Evolutionary conservation across 345 rosid species (phyloP).

Genomic region (Abelmoschus esculentus): DNA sequence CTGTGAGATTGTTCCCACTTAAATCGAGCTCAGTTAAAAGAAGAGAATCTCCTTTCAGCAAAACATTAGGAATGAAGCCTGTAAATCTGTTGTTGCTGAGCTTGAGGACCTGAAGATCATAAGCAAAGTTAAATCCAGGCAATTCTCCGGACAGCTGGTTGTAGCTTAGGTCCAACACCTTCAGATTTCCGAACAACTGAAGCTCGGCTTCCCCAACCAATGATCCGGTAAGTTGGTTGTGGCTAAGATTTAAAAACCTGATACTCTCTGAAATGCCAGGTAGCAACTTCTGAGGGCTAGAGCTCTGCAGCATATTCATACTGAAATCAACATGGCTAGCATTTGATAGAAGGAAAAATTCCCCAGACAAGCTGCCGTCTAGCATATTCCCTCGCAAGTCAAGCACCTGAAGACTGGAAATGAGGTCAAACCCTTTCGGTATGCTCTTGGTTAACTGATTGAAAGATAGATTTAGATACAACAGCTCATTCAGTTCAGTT

Average conservation of each 20-base stretch:
- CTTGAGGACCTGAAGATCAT: conserved; percentile 85
- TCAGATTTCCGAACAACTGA: conserved; percentile 63
- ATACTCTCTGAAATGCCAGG: conserved; percentile 81
- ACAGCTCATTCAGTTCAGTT: conserved; percentile 50
- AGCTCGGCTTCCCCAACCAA: conserved; percentile 51
- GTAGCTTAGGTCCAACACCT: conserved; percentile 86
- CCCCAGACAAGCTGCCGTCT: conserved; percentile 68
- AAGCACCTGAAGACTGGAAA: conserved; percentile 60
- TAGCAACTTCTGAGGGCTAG: conserved; percentile 53
- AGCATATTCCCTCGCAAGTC: conserved; percentile 77
- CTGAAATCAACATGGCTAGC: conserved; percentile 79
- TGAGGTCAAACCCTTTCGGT: conserved; percentile 69
- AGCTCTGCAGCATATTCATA: conserved; percentile 54
- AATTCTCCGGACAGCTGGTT: conserved; percentile 86
- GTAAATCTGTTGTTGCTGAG: conserved; percentile 83
- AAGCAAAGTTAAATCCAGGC: conserved; percentile 83
- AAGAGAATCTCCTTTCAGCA: conserved; percentile 84
- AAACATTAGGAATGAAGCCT: conserved; percentile 75
- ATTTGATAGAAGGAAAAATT: conserved; percentile 74
- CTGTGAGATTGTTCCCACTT: conserved; percentile 93
- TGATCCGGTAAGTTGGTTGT: conserved; percentile 81
- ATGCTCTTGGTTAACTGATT: conserved; percentile 55
- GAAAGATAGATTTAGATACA: conserved; percentile 64
- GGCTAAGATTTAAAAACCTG: conserved; percentile 67
- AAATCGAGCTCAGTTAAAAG: conserved; percentile 73